Base-by-base conservation (phyloP, 1,139 yeast species). In the Yamadazyma sp. region DNA sequence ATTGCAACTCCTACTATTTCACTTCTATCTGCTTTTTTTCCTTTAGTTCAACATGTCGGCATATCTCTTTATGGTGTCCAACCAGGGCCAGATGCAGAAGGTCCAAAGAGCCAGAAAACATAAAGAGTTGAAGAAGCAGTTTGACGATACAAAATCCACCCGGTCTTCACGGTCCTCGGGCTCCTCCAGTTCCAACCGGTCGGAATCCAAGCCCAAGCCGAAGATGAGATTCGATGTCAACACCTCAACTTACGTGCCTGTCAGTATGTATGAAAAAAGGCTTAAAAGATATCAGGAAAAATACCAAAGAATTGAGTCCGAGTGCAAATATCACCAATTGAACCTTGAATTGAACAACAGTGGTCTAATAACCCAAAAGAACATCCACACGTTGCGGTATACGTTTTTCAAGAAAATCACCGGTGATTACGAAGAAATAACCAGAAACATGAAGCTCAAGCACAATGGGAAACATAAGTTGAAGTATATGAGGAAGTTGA, bases 371-470 rank as follows among this genome's bases (percentile, higher is more conserved):
- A 48, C 51, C 15, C 43, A 40, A 6, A 44, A 46, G 29, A 58
- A 59, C 38, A 30, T 60, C 8, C 44, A 53, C 16, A 44, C 55
- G 14, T 52, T 62, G 40, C 48, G 66, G 29, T 59, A 59, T 42
- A 53, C 59, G 2, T 62, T 59, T 35, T 61, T 59, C 36, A 52
- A 59, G 31, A 49, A 48, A 12, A 45, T 61, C 26, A 45, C 50
- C 14, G 36, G 34, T 13, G 45, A 52, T 35, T 46, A 48, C 39
- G 39, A 43, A 14, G 31, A 38, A 8, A 44, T 53, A 3, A 16
- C 38, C 11, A 20, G 29, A 11, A 45, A 45, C 3, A 40, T 48
- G 39, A 35, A 32, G 4, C 36, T 33, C 13, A 42, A 38, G 26
- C 40, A 33, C 6, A 40, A 49, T 27, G 46, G 48, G 9, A 34